Percentiles rank a stretch among this genome's conserved stretches.
Evolutionary conservation across 805 yeast genomes (phyloP).

Genomic region (Danielozyma ontarioensis): DNA sequence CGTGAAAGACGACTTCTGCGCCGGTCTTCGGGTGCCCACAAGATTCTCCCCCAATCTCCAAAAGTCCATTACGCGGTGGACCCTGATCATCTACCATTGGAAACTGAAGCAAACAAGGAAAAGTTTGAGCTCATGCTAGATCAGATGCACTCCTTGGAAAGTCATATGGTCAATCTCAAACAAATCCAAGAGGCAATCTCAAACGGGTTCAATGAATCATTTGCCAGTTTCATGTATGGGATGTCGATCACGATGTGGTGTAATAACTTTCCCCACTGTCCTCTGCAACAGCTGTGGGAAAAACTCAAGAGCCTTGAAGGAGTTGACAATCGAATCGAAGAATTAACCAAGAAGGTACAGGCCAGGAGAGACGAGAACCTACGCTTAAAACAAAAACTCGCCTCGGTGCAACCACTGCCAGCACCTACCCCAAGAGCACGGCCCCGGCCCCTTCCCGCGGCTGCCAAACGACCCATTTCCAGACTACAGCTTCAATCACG

Average conservation of each 20-base stretch:
- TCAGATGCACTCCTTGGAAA: conserved; percentile 49
- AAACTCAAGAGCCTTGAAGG: conserved; percentile 19
- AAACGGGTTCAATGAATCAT: conserved; percentile 65
- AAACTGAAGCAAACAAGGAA: conserved; percentile 32
- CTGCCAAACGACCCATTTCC: background rate
- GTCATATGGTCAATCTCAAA: conserved; percentile 53
- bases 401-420: conserved; percentile 2
- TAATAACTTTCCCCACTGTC: conserved; percentile 56
- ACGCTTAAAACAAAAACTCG: conserved; percentile 15
- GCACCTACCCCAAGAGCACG: conserved; percentile 1
- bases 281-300: conserved; percentile 30
- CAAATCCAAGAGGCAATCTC: conserved; percentile 57
- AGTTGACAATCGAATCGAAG: conserved; percentile 16
- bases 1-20: conserved; percentile 11
- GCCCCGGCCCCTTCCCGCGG: background rate
- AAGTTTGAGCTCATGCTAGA: conserved; percentile 36
- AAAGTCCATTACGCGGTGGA: conserved; percentile 41
- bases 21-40: conserved; percentile 17
- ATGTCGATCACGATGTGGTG: conserved; percentile 85
- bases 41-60: conserved; percentile 33
- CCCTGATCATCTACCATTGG: conserved; percentile 36
- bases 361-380: conserved; percentile 19
- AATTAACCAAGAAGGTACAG: conserved; percentile 14
- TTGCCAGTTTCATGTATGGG: conserved; percentile 74
- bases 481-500: background rate